Base-by-base conservation (phyloP, 805 yeast species). In the Candida tallmaniae region DNA sequence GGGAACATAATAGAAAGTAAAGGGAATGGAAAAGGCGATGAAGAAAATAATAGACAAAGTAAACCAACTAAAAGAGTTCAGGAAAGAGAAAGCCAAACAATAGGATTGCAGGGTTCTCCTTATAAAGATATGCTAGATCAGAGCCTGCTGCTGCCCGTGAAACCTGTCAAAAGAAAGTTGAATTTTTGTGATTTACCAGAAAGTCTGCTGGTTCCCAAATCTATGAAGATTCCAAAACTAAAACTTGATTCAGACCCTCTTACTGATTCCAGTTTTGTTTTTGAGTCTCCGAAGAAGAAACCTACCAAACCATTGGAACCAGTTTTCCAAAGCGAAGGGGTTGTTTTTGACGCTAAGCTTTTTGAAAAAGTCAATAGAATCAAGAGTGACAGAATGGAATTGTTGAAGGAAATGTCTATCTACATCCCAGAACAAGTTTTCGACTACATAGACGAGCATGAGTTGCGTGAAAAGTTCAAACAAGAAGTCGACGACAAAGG, bases 401-500 rank as follows among this genome's bases (percentile, higher is more conserved):
- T 78, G 4, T 49, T 76, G 19, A 42, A 58, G 2, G 77, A 74
- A 38, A 75, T 81, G 68, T 57, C 63, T 4, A 39, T 79, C 0
- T 60, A 61, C 11, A 47, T 74, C 13, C 67, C 80, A 1, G 30
- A 31, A 4, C 32, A 38, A 7, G 35, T 34, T 11, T 34, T 58
- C 16, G 46, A 54, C 0, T 29, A 34, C 5, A 50, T 75, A 15
- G 47, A 57, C 17, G 50, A 55, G 25, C 23, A 17, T 11, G 27
- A 24, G 8, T 50, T 46, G 3, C 41, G 46, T 31, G 10, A 14
- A 4, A 35, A 26, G 23, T 35, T 35, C 18, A 14, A 48, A 45
- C 44, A 54, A n/a, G 19, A 38, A 38, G 32, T 44, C 70, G 31
- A 42, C 55, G 33, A 52, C 44, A 20, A 49, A 40, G 16, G 37